Percentiles rank a stretch among this genome's conserved stretches.
These are phyloP conservation scores for Pichia deserticola DNA, from an alignment of 805 yeast species.

Conservation along the genomic window DNA sequence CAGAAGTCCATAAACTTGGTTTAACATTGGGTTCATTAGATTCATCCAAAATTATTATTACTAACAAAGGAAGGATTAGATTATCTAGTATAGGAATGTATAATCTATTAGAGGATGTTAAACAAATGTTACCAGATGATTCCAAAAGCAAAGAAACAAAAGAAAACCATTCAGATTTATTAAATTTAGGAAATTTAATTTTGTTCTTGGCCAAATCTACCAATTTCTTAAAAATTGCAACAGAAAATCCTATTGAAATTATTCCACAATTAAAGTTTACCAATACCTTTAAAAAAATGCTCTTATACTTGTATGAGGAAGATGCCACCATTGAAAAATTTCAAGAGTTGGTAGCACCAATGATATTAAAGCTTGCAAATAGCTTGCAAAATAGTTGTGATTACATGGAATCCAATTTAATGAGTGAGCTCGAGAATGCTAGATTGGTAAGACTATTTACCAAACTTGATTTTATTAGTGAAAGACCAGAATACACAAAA, in stretches of 20 bases:
- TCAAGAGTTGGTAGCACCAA: constrained; percentile 35
- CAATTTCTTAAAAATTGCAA: constrained; percentile 16
- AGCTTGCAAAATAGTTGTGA: constrained; percentile 48
- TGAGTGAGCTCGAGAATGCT: constrained; percentile 80
- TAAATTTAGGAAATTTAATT: constrained; percentile 52
- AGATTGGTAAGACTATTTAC: constrained; percentile 75
- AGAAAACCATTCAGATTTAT: constrained; percentile 43
- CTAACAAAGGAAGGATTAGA: constrained; percentile 64
- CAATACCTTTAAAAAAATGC: constrained; percentile 37
- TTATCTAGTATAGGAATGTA: constrained; percentile 63
- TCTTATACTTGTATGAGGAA: constrained; percentile 31
- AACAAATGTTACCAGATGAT: constrained; percentile 25
- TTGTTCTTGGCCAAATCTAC: constrained; percentile 42
- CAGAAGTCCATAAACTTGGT: constrained; percentile 56
- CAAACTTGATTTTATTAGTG: constrained; percentile 72
- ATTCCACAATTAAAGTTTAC: constrained; percentile 31
- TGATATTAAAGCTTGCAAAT: constrained; percentile 40
- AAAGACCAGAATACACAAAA: constrained; percentile 58
- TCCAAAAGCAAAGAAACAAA: constrained; percentile 10
- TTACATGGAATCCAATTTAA: constrained; percentile 51
- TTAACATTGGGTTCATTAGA: constrained; percentile 58
- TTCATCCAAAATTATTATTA: constrained; percentile 63
- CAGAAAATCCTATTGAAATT: constrained; percentile 16
- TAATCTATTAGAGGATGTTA: constrained; percentile 47
- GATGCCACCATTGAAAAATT: constrained; percentile 27